Percentiles rank a stretch among this genome's conserved stretches.
Evolutionary conservation across 805 yeast species (phyloP).

Genomic region (Nakazawaea laoshanensis): DNA sequence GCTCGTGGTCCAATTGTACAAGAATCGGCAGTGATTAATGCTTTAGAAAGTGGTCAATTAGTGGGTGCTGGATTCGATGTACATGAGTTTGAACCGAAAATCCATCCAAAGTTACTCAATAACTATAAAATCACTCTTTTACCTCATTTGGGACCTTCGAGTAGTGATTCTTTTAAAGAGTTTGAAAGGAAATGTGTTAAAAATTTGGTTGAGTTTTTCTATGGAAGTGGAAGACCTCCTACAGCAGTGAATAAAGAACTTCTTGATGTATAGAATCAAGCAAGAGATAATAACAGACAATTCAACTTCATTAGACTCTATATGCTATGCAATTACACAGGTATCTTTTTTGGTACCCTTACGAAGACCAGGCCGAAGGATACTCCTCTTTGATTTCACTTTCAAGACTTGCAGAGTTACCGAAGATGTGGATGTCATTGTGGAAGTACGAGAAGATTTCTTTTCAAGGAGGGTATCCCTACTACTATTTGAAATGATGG

Average conservation of each 20-base stretch:
- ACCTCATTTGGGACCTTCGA: constrained; percentile 30
- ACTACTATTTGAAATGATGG: too few relatives aligned
- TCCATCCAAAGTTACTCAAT: constrained; percentile 21
- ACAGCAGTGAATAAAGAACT: constrained; percentile 20
- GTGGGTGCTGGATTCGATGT: constrained; percentile 36
- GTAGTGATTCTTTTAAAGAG: constrained; percentile 25
- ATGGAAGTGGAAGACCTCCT: constrained; percentile 21
- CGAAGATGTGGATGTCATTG: too few relatives aligned
- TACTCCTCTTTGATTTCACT: too few relatives aligned
- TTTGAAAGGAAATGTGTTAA: constrained; percentile 29
- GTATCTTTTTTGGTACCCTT: too few relatives aligned
- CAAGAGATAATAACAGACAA: too few relatives aligned
- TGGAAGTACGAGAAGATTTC: too few relatives aligned
- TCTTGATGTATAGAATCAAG: constrained; percentile 5
- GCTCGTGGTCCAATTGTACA: constrained; percentile 33
- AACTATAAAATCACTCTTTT: constrained; percentile 27
- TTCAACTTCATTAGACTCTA: too few relatives aligned
- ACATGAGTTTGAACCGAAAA: constrained; percentile 32
- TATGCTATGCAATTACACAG: too few relatives aligned
- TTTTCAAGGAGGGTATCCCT: too few relatives aligned
- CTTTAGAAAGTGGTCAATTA: constrained; percentile 28
- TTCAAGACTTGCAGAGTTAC: too few relatives aligned
- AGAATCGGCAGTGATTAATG: constrained; percentile 29
- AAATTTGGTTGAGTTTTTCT: constrained; percentile 27
- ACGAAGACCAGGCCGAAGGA: too few relatives aligned